A percentile compares a stretch with the other conserved stretches of the same genome.
These are phyloP conservation scores for Syncephalastrum monosporum DNA, from an alignment of 371 early-diverging fungal genomes.

Conservation along the genomic window DNA sequence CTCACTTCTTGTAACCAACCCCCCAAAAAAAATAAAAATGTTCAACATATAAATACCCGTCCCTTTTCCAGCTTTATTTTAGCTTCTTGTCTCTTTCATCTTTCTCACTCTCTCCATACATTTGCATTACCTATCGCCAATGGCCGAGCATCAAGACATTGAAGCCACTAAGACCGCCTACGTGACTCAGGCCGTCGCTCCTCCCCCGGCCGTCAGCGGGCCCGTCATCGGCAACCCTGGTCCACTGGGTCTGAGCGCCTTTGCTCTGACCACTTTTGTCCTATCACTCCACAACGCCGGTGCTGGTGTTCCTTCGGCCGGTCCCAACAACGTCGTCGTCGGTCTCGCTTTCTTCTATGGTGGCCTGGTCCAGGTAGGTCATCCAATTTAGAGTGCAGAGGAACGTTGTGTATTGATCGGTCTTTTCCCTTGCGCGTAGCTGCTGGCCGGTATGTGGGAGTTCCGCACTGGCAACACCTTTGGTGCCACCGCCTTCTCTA, in stretches of 20 bases:
- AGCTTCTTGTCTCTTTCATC: neutral
- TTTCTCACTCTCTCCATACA: neutral
- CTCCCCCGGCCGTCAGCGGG: conserved; percentile 14
- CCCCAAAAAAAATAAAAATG: too few relatives aligned
- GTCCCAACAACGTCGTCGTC: conserved; percentile 57
- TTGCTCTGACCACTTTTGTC: conserved; percentile 78
- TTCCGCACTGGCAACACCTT: conserved; percentile 75
- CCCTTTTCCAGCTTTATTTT: neutral
- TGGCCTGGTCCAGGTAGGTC: conserved; percentile 68
- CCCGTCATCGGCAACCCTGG: conserved; percentile 64
- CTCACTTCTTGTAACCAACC: too few relatives aligned
- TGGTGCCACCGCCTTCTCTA: conserved; percentile 82
- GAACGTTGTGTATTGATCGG: conserved; percentile 4
- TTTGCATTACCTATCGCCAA: neutral
- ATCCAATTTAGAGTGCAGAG: neutral
- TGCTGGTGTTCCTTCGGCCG: conserved; percentile 56
- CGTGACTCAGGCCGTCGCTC: neutral
- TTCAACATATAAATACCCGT: conserved; percentile 1
- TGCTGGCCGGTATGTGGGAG: conserved; percentile 86
- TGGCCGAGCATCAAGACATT: conserved; percentile 11
- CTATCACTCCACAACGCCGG: conserved; percentile 67
- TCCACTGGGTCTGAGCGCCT: conserved; percentile 73
- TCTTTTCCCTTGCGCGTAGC: conserved; percentile 26
- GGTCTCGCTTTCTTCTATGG: conserved; percentile 81
- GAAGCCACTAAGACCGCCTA: neutral